phyloP scores from a whole-genome alignment of 495 filamentous ascomycete species.

The Daldinia childiae region DNA sequence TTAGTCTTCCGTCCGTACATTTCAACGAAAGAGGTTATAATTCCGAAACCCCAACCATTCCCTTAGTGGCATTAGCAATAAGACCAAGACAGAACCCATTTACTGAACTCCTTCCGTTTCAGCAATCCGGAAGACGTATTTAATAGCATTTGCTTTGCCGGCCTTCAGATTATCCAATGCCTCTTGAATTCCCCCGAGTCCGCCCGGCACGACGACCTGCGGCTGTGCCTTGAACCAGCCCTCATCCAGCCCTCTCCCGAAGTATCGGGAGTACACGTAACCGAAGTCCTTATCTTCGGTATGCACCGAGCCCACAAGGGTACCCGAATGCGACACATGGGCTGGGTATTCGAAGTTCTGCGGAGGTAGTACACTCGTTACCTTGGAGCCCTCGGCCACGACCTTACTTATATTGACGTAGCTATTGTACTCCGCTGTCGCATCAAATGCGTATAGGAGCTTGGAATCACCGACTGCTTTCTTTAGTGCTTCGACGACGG shows the following conservation, averaged over 20 bases:
- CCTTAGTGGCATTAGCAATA: neutral
- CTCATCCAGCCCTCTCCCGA: slow-evolving; percentile 62
- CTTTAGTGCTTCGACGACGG: slow-evolving; percentile 61
- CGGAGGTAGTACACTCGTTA: slow-evolving; percentile 64
- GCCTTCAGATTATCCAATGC: slow-evolving; percentile 65
- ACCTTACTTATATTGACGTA: slow-evolving; percentile 51
- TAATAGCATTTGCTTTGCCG: slow-evolving; percentile 72
- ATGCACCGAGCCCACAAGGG: slow-evolving; percentile 63
- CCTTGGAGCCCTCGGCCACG: slow-evolving; percentile 55
- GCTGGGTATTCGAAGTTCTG: slow-evolving; percentile 50
- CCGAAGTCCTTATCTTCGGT: slow-evolving; percentile 64
- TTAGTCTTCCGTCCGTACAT: neutral
- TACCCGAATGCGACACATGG: slow-evolving; percentile 46
- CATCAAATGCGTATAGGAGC: slow-evolving; percentile 65
- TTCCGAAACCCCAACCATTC: neutral
- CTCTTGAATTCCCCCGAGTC: slow-evolving; percentile 65
- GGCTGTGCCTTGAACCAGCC: slow-evolving; percentile 72
- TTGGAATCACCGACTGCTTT: slow-evolving; percentile 53
- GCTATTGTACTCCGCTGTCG: slow-evolving; percentile 64
- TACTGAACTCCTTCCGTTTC: slow-evolving; percentile 63
- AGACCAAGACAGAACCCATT: neutral
- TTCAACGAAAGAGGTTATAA: neutral
- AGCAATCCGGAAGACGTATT: slow-evolving; percentile 74
- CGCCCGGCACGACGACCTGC: slow-evolving; percentile 67
- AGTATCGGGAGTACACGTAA: slow-evolving; percentile 62